Evolutionary conservation across 2,329 filamentous ascomycete genomes (phyloP), one percentile per base, ranked within the genome.

Genomic region (Triangularia setosa): DNA sequence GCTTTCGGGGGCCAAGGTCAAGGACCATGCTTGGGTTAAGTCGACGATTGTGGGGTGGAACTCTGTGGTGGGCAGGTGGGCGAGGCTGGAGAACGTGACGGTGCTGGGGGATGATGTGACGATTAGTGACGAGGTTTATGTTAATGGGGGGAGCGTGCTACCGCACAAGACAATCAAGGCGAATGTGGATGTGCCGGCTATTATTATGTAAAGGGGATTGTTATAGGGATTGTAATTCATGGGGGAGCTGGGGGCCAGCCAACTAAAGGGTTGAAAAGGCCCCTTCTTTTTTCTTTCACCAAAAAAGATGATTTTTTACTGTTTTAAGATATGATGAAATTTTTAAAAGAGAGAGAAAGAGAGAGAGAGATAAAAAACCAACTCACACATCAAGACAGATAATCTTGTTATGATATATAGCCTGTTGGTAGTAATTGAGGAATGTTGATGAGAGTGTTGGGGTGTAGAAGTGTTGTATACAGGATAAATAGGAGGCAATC

Each of bases 1-100:
- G 63, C 85, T 99, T 69, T 86, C 90, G 67, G 91, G 92, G 73
- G 92, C 90, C 80, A 97, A 96, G 83, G 90, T 97, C 79, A 97
- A 97, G 86, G 95, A 99, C 77, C 94, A 99, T 78, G 95, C 95
- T 57, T 98, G 94, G 94, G 87, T 99, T 78, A 98, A 98, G 88
- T 96, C 91, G 76, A 95, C 94, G 73, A 98, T 99, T 77, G 93
- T 98, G 61, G 94, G 94, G 74, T 99, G 94, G 94, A 97, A 97
- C 85, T 96, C 92, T 82, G 90, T 88, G 35, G 92, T 99, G 64
- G 94, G 94, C 75, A 91, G 90, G 76, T 99, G 94, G 94, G 94
- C 94, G 65, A 90, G 94, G 71, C 83, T 98, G 69, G 95, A 99
- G 85, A 99, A 99, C 75, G 93, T 98, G 52, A 94, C 92, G n/a